These are phyloP conservation scores for Metschnikowia anglica DNA, from an alignment of 805 yeast species.

Conservation along the genomic window DNA sequence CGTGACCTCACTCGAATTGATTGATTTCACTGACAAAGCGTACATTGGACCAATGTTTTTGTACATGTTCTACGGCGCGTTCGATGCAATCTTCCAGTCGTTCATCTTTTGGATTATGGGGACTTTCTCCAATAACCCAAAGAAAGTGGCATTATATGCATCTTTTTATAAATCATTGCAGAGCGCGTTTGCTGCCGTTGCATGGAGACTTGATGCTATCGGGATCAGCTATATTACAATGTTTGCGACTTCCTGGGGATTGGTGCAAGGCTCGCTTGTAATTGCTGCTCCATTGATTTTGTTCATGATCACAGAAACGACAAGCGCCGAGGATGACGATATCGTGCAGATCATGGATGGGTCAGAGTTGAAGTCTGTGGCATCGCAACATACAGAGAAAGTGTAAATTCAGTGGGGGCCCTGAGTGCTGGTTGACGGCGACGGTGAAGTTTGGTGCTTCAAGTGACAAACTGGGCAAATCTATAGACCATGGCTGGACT, in stretches of 20 bases:
- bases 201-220: slow-evolving; percentile 55
- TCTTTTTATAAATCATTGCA: slow-evolving; percentile 65
- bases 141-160: slow-evolving; percentile 54
- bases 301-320: slow-evolving; percentile 44
- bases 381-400: slow-evolving; percentile 13
- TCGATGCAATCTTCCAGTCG: slow-evolving; percentile 61
- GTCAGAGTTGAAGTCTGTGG: slow-evolving; percentile 28
- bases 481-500: no score
- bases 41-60: slow-evolving; percentile 62
- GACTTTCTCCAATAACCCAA: slow-evolving; percentile 55
- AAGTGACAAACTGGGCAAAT: no score
- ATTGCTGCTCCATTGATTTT: slow-evolving; percentile 49
- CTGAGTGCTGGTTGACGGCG: background rate
- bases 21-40: slow-evolving; percentile 47
- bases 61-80: slow-evolving; percentile 60
- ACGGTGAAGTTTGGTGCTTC: background rate
- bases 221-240: slow-evolving; percentile 37
- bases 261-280: slow-evolving; percentile 47
- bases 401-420: no score
- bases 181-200: slow-evolving; percentile 62
- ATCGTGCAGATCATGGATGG: slow-evolving; percentile 24
- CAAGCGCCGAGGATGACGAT: slow-evolving; percentile 36
- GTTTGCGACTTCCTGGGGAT: slow-evolving; percentile 54
- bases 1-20: slow-evolving; percentile 26
- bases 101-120: slow-evolving; percentile 60